These are phyloP conservation scores for Tuber indicum DNA, from an alignment of 495 filamentous ascomycete species.

Conservation along the genomic window DNA sequence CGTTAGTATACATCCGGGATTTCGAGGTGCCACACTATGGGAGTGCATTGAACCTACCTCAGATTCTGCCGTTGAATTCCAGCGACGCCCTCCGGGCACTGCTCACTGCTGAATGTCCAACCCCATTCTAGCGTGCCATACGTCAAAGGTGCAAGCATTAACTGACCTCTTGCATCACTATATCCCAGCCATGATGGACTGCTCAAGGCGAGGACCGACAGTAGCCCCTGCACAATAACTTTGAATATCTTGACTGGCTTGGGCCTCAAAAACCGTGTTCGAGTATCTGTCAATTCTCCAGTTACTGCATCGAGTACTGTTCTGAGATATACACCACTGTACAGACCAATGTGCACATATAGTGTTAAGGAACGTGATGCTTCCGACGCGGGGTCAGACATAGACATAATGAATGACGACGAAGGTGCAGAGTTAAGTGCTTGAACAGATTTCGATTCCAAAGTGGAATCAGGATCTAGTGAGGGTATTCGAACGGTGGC, in stretches of 20 bases:
- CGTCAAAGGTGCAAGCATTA: conserved; percentile 84
- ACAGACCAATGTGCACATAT: conserved; percentile 93
- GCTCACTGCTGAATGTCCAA: conserved; percentile 92
- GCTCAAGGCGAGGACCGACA: conserved; percentile 83
- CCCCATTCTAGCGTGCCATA: conserved; percentile 86
- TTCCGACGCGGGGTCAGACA: conserved; percentile 66
- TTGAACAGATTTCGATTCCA: conserved; percentile 90
- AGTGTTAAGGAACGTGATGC: conserved; percentile 67
- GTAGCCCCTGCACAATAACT: conserved; percentile 73
- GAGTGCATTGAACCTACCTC: conserved; percentile 11
- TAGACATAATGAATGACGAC: conserved; percentile 82
- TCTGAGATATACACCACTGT: conserved; percentile 89
- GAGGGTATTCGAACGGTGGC: conserved; percentile 88
- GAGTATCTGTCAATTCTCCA: conserved; percentile 86
- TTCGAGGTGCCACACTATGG: conserved; percentile 16
- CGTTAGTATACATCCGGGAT: not conserved
- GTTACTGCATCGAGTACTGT: conserved; percentile 91
- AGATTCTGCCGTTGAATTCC: conserved; percentile 87
- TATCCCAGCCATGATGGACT: conserved; percentile 92
- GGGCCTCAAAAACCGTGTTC: conserved; percentile 86
- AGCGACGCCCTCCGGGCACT: conserved; percentile 89
- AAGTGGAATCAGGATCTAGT: conserved; percentile 77
- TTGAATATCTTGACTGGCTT: conserved; percentile 80
- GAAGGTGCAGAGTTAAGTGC: conserved; percentile 85
- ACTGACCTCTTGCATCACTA: conserved; percentile 45